A percentile compares a stretch with the other conserved stretches of the same genome.
Evolutionary conservation across 2,329 filamentous ascomycete species (phyloP).

Genomic region (Pseudogymnoascus verrucosus): DNA sequence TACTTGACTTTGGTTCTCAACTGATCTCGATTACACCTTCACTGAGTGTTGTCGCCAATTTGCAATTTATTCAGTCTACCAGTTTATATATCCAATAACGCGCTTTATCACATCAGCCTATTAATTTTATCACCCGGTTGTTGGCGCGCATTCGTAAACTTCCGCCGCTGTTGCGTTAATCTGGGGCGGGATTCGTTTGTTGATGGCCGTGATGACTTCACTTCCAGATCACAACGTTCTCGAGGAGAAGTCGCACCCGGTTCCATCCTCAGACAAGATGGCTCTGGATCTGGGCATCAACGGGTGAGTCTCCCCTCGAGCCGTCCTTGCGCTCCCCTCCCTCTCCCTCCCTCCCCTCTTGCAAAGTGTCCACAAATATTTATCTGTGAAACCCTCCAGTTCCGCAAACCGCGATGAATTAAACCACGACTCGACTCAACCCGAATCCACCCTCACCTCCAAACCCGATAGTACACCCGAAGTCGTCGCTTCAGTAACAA

Average conservation of each 20-base stretch:
- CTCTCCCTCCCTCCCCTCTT: conserved; percentile 20
- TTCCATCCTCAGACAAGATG: conserved; percentile 41
- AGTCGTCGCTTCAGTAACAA: conserved; percentile 4
- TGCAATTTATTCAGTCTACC: background rate
- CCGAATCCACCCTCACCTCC: conserved; percentile 17
- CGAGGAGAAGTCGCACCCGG: conserved; percentile 44
- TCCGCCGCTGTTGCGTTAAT: background rate
- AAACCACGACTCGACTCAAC: conserved; percentile 18
- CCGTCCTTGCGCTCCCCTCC: conserved; percentile 22
- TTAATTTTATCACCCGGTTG: conserved; percentile 13
- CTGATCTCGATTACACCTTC: background rate
- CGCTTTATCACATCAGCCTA: background rate
- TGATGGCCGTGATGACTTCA: conserved; percentile 48
- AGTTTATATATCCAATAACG: conserved; percentile 1
- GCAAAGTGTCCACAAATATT: conserved; percentile 23
- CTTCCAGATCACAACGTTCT: conserved; percentile 29
- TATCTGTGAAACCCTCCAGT: conserved; percentile 27
- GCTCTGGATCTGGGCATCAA: conserved; percentile 46
- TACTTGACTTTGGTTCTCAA: conserved; percentile 3
- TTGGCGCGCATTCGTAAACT: conserved; percentile 31
- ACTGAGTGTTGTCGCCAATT: conserved; percentile 4
- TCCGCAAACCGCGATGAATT: conserved; percentile 24
- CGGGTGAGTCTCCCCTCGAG: conserved; percentile 45
- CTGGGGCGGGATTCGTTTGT: conserved; percentile 24
- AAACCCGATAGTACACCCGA: background rate